phyloP scores from a whole-genome alignment of 305 asterid species.

The Solanum aculeatissimum region DNA sequence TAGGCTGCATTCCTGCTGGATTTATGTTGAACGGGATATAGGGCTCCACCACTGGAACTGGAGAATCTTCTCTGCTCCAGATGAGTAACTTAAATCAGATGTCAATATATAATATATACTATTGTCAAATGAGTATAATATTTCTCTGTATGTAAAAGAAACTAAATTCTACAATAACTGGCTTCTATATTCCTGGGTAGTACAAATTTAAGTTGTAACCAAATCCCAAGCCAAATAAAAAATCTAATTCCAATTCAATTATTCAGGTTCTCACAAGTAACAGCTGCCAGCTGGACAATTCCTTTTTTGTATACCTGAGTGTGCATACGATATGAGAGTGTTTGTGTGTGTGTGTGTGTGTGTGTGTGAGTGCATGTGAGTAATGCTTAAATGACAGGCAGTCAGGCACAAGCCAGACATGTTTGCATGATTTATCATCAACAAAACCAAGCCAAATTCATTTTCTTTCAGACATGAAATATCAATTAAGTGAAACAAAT shows the following conservation, averaged over 20 bases:
- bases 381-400: not conserved
- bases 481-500: not conserved
- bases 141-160: not conserved
- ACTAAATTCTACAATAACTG: not conserved
- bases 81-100: slow-evolving; percentile 1
- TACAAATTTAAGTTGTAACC: not conserved
- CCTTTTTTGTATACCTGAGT: not conserved
- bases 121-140: not conserved
- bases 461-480: not conserved
- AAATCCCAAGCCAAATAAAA: not conserved
- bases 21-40: slow-evolving; percentile 97
- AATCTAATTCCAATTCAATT: not conserved
- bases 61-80: slow-evolving; percentile 73
- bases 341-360: not conserved
- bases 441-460: not conserved
- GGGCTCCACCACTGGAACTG: slow-evolving; percentile 90
- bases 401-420: not conserved
- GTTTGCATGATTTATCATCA: not conserved
- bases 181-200: not conserved
- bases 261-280: not conserved
- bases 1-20: slow-evolving; percentile 99
- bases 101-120: not conserved
- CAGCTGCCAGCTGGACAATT: not conserved
- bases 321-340: no score
- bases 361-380: not conserved